Percentiles rank a stretch among this genome's conserved stretches.
phyloP scores from a whole-genome alignment of 2,329 filamentous ascomycete genomes.

The Phyllosticta citriasiana region DNA sequence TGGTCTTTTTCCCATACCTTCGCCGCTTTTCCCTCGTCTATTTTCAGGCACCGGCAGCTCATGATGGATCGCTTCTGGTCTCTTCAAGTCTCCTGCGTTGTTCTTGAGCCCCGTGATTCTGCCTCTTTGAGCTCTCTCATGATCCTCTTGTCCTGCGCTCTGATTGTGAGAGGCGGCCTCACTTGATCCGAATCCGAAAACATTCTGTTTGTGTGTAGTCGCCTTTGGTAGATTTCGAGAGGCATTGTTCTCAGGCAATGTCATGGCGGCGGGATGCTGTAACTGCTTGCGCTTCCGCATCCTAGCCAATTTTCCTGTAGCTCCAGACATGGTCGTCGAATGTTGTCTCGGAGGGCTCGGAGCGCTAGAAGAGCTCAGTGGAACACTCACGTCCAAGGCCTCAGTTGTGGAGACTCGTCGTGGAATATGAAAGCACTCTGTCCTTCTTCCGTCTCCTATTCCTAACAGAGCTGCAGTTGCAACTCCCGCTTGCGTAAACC shows the following conservation, averaged over 20 bases:
- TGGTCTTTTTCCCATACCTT: not conserved
- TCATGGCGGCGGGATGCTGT: too few relatives aligned
- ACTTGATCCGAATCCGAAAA: too few relatives aligned
- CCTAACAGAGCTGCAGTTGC: not conserved
- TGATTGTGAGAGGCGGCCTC: too few relatives aligned
- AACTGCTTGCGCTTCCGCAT: too few relatives aligned
- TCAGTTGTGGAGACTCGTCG: not conserved
- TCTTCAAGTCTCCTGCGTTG: not conserved
- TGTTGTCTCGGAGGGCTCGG: not conserved
- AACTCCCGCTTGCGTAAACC: not conserved
- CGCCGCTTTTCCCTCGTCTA: not conserved
- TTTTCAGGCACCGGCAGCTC: not conserved
- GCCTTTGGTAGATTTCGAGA: too few relatives aligned
- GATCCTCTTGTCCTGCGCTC: too few relatives aligned
- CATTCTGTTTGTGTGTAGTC: too few relatives aligned
- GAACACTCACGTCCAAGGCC: not conserved
- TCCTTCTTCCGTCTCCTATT: not conserved
- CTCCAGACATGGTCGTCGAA: not conserved
- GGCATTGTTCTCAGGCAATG: too few relatives aligned
- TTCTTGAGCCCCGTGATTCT: not conserved
- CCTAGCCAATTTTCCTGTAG: too few relatives aligned
- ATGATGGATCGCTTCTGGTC: not conserved
- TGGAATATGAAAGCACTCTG: not conserved
- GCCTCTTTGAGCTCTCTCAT: too few relatives aligned
- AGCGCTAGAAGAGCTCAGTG: not conserved